These are phyloP conservation scores for Alternaria sp. DNA, from an alignment of 2,329 filamentous ascomycete species.

Conservation along the genomic window DNA sequence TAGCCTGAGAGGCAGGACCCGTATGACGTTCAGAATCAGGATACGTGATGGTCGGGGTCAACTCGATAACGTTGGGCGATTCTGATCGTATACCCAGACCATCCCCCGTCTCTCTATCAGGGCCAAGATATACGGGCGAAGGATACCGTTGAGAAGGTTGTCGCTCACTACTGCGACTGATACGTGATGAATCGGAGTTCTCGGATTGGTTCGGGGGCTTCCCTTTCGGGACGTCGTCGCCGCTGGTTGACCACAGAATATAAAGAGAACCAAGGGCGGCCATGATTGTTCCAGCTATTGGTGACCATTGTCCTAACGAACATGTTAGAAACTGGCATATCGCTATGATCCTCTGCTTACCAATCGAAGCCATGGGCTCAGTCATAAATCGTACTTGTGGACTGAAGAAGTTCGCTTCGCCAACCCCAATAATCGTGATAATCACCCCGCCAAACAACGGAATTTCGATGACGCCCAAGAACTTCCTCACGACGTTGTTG, in stretches of 20 bases:
- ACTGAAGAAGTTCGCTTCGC: conserved; percentile 72
- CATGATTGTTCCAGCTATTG: conserved; percentile 66
- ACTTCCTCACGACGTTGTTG: conserved; percentile 47
- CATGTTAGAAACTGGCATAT: background rate
- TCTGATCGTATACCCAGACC: conserved; percentile 25
- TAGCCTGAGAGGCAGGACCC: conserved; percentile 6
- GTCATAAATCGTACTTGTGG: conserved; percentile 65
- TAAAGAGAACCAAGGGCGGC: conserved; percentile 68
- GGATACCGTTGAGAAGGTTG: conserved; percentile 8
- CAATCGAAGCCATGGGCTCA: conserved; percentile 69
- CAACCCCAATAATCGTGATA: conserved; percentile 66
- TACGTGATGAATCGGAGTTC: conserved; percentile 12
- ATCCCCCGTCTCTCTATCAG: background rate
- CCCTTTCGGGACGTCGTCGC: conserved; percentile 38
- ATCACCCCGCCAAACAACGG: conserved; percentile 68
- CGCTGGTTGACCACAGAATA: conserved; percentile 54
- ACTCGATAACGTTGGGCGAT: conserved; percentile 23
- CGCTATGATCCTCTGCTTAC: conserved; percentile 27
- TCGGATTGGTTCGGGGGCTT: conserved; percentile 8
- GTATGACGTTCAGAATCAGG: conserved; percentile 9
- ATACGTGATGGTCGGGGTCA: conserved; percentile 28
- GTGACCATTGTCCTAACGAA: conserved; percentile 62
- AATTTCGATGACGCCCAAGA: conserved; percentile 60
- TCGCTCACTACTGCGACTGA: conserved; percentile 36
- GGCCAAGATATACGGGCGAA: conserved; percentile 3